These are phyloP conservation scores for Russula griseocarnosa DNA, from an alignment of 768 basidiomycete genomes.

Conservation along the genomic window DNA sequence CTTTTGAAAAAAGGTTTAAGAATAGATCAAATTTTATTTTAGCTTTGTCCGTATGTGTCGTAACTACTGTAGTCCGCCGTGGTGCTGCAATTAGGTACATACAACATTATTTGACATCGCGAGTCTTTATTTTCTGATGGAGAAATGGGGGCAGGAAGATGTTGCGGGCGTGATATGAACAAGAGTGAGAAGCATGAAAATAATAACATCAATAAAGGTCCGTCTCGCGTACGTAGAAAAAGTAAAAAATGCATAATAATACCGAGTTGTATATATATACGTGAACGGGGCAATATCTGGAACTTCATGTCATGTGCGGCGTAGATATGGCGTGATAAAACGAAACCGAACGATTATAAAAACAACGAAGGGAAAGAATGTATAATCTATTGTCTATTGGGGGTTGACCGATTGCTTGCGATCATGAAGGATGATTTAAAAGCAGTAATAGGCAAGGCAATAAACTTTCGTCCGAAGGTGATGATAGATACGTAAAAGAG, in stretches of 20 bases:
- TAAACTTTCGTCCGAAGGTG: background rate
- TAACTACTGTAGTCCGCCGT: background rate
- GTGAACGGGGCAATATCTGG: background rate
- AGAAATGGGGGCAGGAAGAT: background rate
- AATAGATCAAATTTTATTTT: background rate
- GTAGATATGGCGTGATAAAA: background rate
- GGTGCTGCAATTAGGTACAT: background rate
- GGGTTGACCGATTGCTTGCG: background rate
- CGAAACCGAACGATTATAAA: background rate
- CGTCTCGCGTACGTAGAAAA: background rate
- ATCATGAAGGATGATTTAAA: background rate
- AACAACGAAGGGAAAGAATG: background rate
- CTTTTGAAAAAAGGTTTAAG: conserved; percentile 36
- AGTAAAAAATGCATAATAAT: background rate
- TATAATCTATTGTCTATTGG: background rate
- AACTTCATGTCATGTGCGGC: background rate
- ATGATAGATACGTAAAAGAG: background rate
- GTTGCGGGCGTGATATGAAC: background rate
- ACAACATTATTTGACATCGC: background rate
- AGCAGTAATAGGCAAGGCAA: background rate
- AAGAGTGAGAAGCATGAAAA: background rate
- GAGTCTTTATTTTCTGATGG: background rate
- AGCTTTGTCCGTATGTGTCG: background rate
- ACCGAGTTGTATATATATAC: background rate
- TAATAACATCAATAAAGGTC: background rate